Conservation (phyloP, 2,329 filamentous ascomycete genomes). For the Botrytis elliptica region DNA sequence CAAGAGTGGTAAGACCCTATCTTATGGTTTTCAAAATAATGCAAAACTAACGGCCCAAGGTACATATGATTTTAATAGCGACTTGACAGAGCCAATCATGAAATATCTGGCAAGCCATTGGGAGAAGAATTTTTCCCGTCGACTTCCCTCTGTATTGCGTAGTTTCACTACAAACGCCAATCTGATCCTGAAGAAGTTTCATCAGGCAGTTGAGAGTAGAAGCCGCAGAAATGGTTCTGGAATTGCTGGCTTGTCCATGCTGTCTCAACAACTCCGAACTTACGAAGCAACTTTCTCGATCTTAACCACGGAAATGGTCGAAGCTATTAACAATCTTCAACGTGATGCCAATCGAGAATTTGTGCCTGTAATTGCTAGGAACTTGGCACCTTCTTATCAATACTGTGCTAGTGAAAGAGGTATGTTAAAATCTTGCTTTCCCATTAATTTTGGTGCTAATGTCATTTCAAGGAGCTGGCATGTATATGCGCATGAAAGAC, state of each 20-base stretch:
- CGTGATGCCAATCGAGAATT: conserved; percentile 55
- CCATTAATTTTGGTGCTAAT: neutral
- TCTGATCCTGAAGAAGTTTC: conserved; percentile 43
- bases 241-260: conserved; percentile 42
- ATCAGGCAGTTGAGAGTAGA: conserved; percentile 44
- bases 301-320: conserved; percentile 39
- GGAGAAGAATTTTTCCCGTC: conserved; percentile 42
- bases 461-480: conserved; percentile 42
- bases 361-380: conserved; percentile 46
- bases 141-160: conserved; percentile 44
- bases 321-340: conserved; percentile 46
- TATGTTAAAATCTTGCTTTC: conserved; percentile 22
- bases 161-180: conserved; percentile 40
- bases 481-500: conserved; percentile 52
- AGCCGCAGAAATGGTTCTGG: conserved; percentile 43
- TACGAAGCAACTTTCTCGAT: conserved; percentile 45
- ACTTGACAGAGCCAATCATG: conserved; percentile 28
- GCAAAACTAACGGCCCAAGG: neutral
- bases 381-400: conserved; percentile 50
- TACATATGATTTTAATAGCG: conserved; percentile 2
- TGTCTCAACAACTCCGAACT: conserved; percentile 44
- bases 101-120: conserved; percentile 31
- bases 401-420: conserved; percentile 47
- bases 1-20: conserved; percentile 34
- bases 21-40: too few relatives aligned